Conservation (phyloP, 768 basidiomycete species). For the Aureoboletus auriporus region DNA sequence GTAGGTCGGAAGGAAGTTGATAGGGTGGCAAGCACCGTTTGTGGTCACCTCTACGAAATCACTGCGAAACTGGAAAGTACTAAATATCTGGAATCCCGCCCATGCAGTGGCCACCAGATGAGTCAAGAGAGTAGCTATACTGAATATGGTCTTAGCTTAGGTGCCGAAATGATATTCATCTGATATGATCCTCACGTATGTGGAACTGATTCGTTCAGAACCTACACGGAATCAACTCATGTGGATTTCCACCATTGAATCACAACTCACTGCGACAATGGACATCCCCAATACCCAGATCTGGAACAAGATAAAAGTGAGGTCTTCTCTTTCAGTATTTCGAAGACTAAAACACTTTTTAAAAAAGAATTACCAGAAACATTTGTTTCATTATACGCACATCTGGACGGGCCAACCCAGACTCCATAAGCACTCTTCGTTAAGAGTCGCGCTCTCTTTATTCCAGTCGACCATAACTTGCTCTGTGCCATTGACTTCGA, state of each 20-base stretch:
- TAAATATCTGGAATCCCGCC: conserved; percentile 62
- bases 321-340: conserved; percentile 74
- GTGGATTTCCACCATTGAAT: conserved; percentile 17
- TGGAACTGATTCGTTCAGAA: conserved; percentile 75
- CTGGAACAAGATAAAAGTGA: conserved; percentile 75
- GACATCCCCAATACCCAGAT: conserved; percentile 81
- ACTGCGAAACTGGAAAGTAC: conserved; percentile 54
- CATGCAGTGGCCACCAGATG: conserved; percentile 72
- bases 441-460: conserved; percentile 36
- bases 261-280: conserved; percentile 46
- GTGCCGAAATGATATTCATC: neutral
- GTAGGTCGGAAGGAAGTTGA: conserved; percentile 56
- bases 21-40: conserved; percentile 57
- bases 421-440: conserved; percentile 49
- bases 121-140: conserved; percentile 64
- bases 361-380: neutral
- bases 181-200: conserved; percentile 43
- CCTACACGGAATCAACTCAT: conserved; percentile 7
- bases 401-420: conserved; percentile 67
- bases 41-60: conserved; percentile 56
- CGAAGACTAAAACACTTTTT: conserved; percentile 43
- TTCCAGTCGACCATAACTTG: conserved; percentile 29
- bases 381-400: conserved; percentile 38
- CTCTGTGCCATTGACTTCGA: conserved; percentile 18
- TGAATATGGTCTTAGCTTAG: conserved; percentile 11